phyloP scores from a whole-genome alignment of 345 rosid species.

The Brassica juncea region DNA sequence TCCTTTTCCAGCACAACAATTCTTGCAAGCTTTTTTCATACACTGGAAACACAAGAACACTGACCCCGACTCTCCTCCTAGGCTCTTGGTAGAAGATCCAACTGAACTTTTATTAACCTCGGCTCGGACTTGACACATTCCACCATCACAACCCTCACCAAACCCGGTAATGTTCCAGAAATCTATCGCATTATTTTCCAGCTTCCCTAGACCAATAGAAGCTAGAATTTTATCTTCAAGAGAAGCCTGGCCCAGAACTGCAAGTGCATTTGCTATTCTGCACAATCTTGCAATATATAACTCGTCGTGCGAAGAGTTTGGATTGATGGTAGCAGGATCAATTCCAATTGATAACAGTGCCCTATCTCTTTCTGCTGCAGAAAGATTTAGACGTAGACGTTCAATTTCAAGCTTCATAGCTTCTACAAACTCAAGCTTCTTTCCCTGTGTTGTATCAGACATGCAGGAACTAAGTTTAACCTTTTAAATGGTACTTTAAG shows the following conservation, averaged over 20 bases:
- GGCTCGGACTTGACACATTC: constrained; percentile 65
- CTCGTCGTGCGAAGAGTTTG: constrained; percentile 71
- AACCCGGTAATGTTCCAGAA: constrained; percentile 79
- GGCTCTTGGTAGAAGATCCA: constrained; percentile 35
- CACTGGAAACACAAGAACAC: constrained; percentile 68
- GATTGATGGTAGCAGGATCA: constrained; percentile 94
- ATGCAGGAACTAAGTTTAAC: constrained; percentile 16
- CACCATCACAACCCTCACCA: constrained; percentile 67
- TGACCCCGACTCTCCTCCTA: neutral
- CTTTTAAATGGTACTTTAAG: constrained; percentile 6
- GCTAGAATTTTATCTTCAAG: constrained; percentile 84
- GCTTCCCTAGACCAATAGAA: constrained; percentile 70
- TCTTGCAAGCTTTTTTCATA: constrained; percentile 70
- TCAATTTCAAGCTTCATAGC: constrained; percentile 94
- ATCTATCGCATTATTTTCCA: constrained; percentile 58
- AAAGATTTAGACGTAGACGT: constrained; percentile 76
- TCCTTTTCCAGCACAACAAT: constrained; percentile 92
- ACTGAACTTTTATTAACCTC: constrained; percentile 49
- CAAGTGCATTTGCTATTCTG: constrained; percentile 66
- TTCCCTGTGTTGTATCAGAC: constrained; percentile 52
- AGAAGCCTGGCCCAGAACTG: constrained; percentile 76
- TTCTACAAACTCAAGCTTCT: constrained; percentile 62
- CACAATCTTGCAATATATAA: constrained; percentile 71
- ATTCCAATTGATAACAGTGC: constrained; percentile 80
- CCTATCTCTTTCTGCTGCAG: constrained; percentile 99